These are phyloP conservation scores for Obba rivulosa DNA, from an alignment of 768 basidiomycete species.

Conservation along the genomic window DNA sequence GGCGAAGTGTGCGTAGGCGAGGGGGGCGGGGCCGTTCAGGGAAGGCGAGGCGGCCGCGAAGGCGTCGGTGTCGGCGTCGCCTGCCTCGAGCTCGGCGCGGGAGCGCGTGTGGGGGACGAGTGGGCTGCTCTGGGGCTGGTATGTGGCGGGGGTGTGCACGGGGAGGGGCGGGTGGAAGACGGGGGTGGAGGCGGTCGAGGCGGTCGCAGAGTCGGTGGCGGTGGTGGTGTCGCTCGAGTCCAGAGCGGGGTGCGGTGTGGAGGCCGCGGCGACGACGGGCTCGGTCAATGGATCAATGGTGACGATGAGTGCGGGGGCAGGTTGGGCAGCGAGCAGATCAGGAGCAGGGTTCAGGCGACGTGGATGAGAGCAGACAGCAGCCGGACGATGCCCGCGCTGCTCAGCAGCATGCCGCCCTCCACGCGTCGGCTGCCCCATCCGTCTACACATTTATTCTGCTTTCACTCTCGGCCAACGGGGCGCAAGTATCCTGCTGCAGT, in stretches of 20 bases:
- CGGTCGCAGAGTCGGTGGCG: not conserved
- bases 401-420: conserved; percentile 1
- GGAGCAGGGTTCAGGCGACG: no score
- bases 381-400: conserved; percentile 1
- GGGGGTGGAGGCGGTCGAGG: not conserved
- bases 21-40: conserved; percentile 11
- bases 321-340: conserved; percentile 7
- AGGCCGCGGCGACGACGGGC: conserved; percentile 50
- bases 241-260: conserved; percentile 36
- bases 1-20: not conserved
- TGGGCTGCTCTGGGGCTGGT: conserved; percentile 2
- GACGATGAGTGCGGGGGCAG: conserved; percentile 20
- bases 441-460: not conserved
- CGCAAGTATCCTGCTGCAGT: no score
- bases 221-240: conserved; percentile 17
- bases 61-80: conserved; percentile 19
- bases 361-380: conserved; percentile 2
- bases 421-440: not conserved
- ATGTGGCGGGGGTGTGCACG: not conserved
- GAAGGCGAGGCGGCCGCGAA: conserved; percentile 13
- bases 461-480: no score
- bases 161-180: conserved; percentile 1
- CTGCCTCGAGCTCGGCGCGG: conserved; percentile 56
- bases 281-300: conserved; percentile 68
- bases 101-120: conserved; percentile 63